Evolutionary conservation across 176 grass and related monocot genomes (phyloP).

Genomic region (Aegilops sharonensis): DNA sequence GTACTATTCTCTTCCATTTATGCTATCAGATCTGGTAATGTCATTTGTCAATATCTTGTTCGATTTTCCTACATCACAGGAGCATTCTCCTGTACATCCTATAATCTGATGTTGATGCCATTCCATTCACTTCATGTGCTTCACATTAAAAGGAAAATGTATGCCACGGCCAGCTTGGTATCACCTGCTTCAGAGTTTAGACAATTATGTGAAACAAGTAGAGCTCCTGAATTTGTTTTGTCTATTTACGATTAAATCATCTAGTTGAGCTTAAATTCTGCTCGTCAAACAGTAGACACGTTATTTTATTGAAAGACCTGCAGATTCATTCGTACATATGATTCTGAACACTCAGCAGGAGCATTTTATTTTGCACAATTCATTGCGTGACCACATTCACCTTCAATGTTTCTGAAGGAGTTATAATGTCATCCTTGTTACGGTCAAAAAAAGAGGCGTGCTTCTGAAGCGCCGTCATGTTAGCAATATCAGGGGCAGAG

Average conservation of each 20-base stretch:
- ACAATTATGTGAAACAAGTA: not conserved
- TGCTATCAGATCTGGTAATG: not conserved
- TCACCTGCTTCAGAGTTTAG: no score
- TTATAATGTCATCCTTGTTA: slow-evolving; percentile 65
- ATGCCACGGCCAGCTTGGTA: no score
- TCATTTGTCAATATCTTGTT: not conserved
- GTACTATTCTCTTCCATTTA: not conserved
- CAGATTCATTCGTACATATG: not conserved
- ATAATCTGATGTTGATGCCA: not conserved
- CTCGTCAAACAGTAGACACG: not conserved
- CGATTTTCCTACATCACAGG: not conserved
- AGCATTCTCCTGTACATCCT: not conserved
- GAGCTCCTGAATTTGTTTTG: no score
- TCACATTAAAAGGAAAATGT: no score
- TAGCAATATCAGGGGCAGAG: not conserved
- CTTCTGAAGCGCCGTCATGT: slow-evolving; percentile 61
- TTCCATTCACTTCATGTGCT: no score
- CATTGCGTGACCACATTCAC: not conserved
- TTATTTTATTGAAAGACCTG: not conserved
- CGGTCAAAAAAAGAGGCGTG: slow-evolving; percentile 63
- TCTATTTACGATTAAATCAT: no score
- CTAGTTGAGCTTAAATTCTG: not conserved
- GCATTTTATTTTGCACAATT: not conserved
- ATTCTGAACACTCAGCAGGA: not conserved
- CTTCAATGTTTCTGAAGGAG: slow-evolving; percentile 52